Base-by-base conservation (phyloP, 768 basidiomycete species). In the Hygrocybe coccinea region DNA sequence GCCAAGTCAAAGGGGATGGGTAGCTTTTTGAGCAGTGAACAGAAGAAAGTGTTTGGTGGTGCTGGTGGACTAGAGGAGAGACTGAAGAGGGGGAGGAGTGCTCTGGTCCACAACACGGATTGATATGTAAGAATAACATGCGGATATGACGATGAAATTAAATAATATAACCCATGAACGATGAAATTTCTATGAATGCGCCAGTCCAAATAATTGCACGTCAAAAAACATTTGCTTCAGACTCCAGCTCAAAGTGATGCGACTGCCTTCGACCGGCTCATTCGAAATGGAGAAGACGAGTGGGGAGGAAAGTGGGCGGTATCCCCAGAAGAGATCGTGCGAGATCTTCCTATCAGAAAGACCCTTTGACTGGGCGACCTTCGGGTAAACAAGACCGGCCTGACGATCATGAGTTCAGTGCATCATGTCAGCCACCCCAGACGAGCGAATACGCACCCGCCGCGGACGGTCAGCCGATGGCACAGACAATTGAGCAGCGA, bases 41-140 rank as follows among this genome's bases (percentile, higher is more conserved):
- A 87, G 75, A 91, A 89, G 76, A 85, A 80, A 61, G 87, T 92
- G 8, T 91, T 91, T 69, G 85, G 89, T 45, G 89, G 87, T 22
- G 69, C 73, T 7, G 87, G 89, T 38, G 88, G 86, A 14, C 70
- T 93, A 25, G 91, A 90, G 67, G 90, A 93, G 37, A 76, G 89
- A 56, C 84, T 93, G 46, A 78, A 73, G 64, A 77, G 91, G 62
- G 87, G 88, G 39, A 76, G 85, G 35, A 84, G 84, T 24, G 86
- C 83, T 5, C 69, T 92, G 69, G 84, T 89, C 34, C 78, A 80
- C 52, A 85, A 85, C 59, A 78, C 76, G 2, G 84, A 85, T 54
- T 85, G 69, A 67, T 48, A n/a, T 34, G 10, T 5, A 14, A 11
- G 22, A 35, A 24, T 8, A 4, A 39, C 46, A 29, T 29, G 3